Base-by-base conservation (phyloP, 2,329 filamentous ascomycete species). In the Xylariaceae sp. region DNA sequence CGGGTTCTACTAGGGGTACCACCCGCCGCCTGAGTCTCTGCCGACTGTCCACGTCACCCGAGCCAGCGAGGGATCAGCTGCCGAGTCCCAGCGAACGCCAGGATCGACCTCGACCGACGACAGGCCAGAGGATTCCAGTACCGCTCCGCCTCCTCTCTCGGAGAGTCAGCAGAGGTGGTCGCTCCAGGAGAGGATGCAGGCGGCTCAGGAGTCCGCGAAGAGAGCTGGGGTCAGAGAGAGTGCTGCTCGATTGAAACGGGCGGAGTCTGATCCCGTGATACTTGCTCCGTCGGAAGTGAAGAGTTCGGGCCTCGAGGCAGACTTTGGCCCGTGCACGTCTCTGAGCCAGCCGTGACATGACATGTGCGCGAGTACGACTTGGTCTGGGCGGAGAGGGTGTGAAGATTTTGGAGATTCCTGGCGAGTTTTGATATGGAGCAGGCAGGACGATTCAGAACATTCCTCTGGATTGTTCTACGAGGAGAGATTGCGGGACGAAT, bases 1-100 rank as follows among this genome's bases (percentile, higher is more conserved):
- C 33, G 55, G 57, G 32, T 58, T 58, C 47, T 57, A 56, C 46
- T 59, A 53, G 52, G 51, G 25, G 38, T 45, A 45, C 25, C 32
- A 32, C 29, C 36, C 25, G 38, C 42, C 41, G 32, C 33, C 40
- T 29, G 39, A 42, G 36, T 40, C 38, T 32, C 31, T 44, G 27
- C 45, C 42, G 38, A 38, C 38, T 32, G 30, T 38, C 23, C 34
- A 34, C 24, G 31, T 42, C 12, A 37, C 33, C 13, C 40, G 44
- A 30, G 32, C 15, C 11, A 37, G 41, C 11, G 38, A 46, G 25
- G 35, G 39, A 25, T 33, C 32, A 19, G 33, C 15, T 12, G 18
- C 11, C 21, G 25, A 21, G 18, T 34, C 15, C 29, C 29, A 26
- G 13, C n/a, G n/a, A n/a, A n/a, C n/a, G n/a, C n/a, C n/a, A n/a